phyloP scores from a whole-genome alignment of 352 stramenopile genomes.

The Blastocystis sp. region DNA sequence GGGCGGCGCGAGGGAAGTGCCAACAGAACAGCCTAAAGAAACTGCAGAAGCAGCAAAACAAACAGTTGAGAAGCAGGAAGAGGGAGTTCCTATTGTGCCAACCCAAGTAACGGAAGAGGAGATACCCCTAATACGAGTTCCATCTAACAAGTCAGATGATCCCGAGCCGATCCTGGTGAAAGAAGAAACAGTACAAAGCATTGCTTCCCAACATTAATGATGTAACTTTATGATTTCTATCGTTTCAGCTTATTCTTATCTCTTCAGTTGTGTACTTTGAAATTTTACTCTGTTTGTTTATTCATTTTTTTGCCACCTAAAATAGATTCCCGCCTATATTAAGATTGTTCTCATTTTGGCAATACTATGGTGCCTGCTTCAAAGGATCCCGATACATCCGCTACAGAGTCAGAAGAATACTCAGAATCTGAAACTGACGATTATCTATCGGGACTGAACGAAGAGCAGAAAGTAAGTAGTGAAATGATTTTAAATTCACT shows the following conservation, averaged over 20 bases:
- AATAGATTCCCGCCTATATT: background rate
- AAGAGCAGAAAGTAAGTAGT: conserved; percentile 30
- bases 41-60: background rate
- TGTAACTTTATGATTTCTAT: background rate
- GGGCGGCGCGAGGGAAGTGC: background rate
- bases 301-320: background rate
- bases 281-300: background rate
- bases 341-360: background rate
- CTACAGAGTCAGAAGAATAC: background rate
- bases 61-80: background rate
- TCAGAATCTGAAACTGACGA: conserved; percentile 9
- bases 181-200: background rate
- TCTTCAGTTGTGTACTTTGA: conserved; percentile 1
- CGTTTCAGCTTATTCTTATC: background rate
- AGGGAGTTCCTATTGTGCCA: background rate
- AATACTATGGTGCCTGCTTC: background rate
- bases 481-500: background rate
- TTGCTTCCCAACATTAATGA: background rate
- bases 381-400: background rate
- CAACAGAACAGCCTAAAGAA: background rate
- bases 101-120: background rate
- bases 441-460: background rate
- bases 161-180: background rate
- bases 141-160: background rate
- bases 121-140: conserved; percentile 12